Conservation (phyloP, 2,329 filamentous ascomycete genomes). For the Drechslerella stenobrocha region DNA sequence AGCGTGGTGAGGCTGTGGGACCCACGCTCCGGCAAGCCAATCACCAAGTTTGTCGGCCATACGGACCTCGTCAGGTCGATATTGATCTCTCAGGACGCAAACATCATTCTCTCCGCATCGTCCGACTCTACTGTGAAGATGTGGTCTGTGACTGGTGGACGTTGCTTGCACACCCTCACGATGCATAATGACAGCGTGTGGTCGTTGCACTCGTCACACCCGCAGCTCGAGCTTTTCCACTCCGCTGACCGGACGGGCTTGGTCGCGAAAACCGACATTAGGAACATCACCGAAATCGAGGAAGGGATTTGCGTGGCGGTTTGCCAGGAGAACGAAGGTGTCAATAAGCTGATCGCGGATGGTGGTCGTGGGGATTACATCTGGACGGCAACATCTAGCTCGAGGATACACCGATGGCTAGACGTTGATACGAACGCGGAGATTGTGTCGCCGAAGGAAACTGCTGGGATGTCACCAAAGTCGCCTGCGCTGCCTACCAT, state of each 20-base stretch:
- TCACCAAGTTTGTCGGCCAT: conserved; percentile 96
- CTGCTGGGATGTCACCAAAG: conserved; percentile 51
- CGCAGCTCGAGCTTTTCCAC: conserved; percentile 85
- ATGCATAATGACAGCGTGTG: conserved; percentile 99
- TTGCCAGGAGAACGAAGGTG: conserved; percentile 85
- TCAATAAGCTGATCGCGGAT: conserved; percentile 66
- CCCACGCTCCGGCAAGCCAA: conserved; percentile 78
- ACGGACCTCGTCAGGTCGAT: conserved; percentile 93
- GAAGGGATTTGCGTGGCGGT: conserved; percentile 88
- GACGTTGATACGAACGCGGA: conserved; percentile 79
- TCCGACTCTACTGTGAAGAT: conserved; percentile 97
- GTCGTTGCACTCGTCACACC: conserved; percentile 88
- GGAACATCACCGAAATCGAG: conserved; percentile 67
- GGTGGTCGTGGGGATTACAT: conserved; percentile 69
- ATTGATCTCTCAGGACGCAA: conserved; percentile 81
- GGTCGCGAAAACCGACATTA: conserved; percentile 93
- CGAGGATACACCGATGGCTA: conserved; percentile 88
- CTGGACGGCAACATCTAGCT: conserved; percentile 87
- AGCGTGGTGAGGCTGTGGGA: conserved; percentile 93
- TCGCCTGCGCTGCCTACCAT: conserved; percentile 56
- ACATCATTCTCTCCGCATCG: conserved; percentile 89
- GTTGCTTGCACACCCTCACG: conserved; percentile 96
- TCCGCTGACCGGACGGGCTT: conserved; percentile 89
- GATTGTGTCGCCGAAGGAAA: conserved; percentile 59
- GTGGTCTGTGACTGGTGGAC: conserved; percentile 91